Evolutionary conservation across 2,329 filamentous ascomycete genomes (phyloP).

Genomic region (Hypoxylon sp.): DNA sequence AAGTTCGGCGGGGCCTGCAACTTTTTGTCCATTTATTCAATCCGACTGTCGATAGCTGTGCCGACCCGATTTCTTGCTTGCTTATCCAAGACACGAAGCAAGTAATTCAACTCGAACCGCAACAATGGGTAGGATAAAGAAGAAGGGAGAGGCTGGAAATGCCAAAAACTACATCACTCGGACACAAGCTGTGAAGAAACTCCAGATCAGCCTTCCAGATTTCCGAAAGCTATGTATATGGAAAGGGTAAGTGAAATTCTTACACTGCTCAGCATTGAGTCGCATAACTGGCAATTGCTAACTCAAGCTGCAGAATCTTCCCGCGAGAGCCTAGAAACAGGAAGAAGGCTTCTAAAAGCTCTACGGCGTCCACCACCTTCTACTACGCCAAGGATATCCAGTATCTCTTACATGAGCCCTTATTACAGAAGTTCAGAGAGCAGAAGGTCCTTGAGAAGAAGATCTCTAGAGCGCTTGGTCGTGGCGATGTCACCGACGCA

Average conservation of each 20-base stretch:
- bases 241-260: slow-evolving; percentile 74
- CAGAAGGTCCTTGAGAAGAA: slow-evolving; percentile 98
- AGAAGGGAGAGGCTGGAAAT: slow-evolving; percentile 91
- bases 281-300: slow-evolving; percentile 7
- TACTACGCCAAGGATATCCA: slow-evolving; percentile 96
- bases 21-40: slow-evolving; percentile 37
- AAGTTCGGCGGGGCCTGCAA: slow-evolving; percentile 48
- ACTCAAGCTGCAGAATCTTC: slow-evolving; percentile 74
- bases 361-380: slow-evolving; percentile 92
- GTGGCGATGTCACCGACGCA: slow-evolving; percentile 91
- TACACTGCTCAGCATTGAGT: slow-evolving; percentile 5
- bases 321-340: slow-evolving; percentile 96
- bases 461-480: slow-evolving; percentile 91
- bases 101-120: slow-evolving; percentile 7
- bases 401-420: slow-evolving; percentile 95
- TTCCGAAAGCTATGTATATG: slow-evolving; percentile 99
- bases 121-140: slow-evolving; percentile 84
- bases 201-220: slow-evolving; percentile 96
- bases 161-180: slow-evolving; percentile 99
- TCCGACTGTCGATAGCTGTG: slow-evolving; percentile 13
- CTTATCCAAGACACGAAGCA: slow-evolving; percentile 28
- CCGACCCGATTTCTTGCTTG: slow-evolving; percentile 12
- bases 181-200: slow-evolving; percentile 96
- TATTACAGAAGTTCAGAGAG: slow-evolving; percentile 94
- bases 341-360: slow-evolving; percentile 95